Evolutionary conservation across 2,329 filamentous ascomycete species (phyloP).

Genomic region (Fusarium phyllophilum): DNA sequence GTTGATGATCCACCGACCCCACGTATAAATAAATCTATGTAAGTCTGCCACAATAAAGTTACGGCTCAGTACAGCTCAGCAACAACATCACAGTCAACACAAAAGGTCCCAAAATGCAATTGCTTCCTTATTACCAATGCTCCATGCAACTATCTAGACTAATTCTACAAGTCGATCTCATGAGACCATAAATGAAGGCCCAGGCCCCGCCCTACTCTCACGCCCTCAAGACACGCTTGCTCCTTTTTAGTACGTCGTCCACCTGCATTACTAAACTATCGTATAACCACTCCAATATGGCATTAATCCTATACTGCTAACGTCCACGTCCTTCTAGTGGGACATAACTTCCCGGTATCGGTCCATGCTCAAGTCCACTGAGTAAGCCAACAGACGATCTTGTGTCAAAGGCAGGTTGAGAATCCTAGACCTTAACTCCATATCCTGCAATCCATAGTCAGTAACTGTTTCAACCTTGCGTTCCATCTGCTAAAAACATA

Average conservation of each 20-base stretch:
- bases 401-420: slow-evolving; percentile 74
- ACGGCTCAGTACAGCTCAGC: background rate
- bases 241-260: slow-evolving; percentile 12
- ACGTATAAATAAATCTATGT: background rate
- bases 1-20: background rate
- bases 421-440: slow-evolving; percentile 55
- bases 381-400: slow-evolving; percentile 76
- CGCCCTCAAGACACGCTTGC: slow-evolving; percentile 3
- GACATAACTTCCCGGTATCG: slow-evolving; percentile 75
- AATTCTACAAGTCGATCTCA: slow-evolving; percentile 40
- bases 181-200: slow-evolving; percentile 16
- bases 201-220: background rate
- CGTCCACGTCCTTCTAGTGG: slow-evolving; percentile 41
- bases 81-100: background rate
- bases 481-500: slow-evolving; percentile 49
- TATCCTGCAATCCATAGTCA: slow-evolving; percentile 45
- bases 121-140: slow-evolving; percentile 6
- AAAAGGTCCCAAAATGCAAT: background rate
- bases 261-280: slow-evolving; percentile 32
- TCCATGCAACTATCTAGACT: slow-evolving; percentile 38
- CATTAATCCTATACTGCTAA: slow-evolving; percentile 16
- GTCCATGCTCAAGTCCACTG: slow-evolving; percentile 73
- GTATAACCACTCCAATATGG: slow-evolving; percentile 22
- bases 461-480: background rate
- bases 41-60: background rate